Evolutionary conservation across 2,329 filamentous ascomycete species (phyloP), one percentile per base, ranked within the genome.

Genomic region (Aspergillus tanneri): DNA sequence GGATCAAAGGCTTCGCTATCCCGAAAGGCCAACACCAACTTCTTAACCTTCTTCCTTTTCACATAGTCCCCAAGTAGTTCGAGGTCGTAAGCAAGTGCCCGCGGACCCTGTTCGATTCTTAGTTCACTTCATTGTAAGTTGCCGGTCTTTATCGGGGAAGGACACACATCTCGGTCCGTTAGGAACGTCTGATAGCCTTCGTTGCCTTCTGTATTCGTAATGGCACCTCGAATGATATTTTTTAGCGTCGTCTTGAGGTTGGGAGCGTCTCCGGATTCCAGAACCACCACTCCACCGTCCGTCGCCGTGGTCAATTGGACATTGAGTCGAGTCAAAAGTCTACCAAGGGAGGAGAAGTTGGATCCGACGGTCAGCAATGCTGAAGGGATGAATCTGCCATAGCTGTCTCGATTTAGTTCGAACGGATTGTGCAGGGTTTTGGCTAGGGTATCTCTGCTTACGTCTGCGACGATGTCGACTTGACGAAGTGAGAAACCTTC

Each of bases 1-100:
- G 65, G 66, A 50, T 77, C 73, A 53, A 76, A 77, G 3, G 72
- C 72, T 55, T 77, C 75, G 28, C 72, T 73, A 50, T 77, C 74
- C 25, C 66, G 66, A 25, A 77, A 66, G 11, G 68, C 71, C 14
- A 77, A 53, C 6, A 76, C 61, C 14, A 77, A 49, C 52, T 69
- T 72, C 32, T 63, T 64, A 24, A 69, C 55, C 3, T 56, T 54
- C 11, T 70, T 67, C 44, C 62, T 64, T 43, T 67, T 59, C 9
- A 72, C 63, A 52, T 72, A 74, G n/a, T 69, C 66, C 38, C 72
- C 58, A 19, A 77, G 65, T 19, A 76, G 51, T 43, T 76, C 72
- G 30, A 77, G 61, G 52, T 77, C 74, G 52, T 76, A 77, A 44
- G 64, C 68, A 35, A 76, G 65, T 36, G 71, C 60, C 50, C 72